Evolutionary conservation across 176 grass and related monocot species (phyloP).

Genomic region (Eremochloa ophiuroides): DNA sequence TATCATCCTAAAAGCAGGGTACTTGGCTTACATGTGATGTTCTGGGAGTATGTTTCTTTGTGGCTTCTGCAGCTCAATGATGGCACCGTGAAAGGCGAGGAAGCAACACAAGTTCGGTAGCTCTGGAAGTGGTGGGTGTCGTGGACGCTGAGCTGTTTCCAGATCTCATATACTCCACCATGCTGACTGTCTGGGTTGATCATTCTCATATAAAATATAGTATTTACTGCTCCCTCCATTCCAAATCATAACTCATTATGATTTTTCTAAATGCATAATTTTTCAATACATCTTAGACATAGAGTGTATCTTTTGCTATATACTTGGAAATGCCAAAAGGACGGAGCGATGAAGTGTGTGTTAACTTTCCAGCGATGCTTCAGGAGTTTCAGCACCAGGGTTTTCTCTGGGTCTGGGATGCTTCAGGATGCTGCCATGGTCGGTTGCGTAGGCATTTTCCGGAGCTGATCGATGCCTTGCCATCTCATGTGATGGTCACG

Average conservation of each 20-base stretch:
- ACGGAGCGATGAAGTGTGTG: background rate
- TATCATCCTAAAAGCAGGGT: conserved; percentile 6
- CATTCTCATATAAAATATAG: conserved; percentile 17
- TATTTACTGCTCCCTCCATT: background rate
- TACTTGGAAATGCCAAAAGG: background rate
- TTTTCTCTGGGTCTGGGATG: background rate
- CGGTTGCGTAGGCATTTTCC: conserved; percentile 20
- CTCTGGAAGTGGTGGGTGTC: conserved; percentile 15
- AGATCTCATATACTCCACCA: background rate
- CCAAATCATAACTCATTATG: background rate
- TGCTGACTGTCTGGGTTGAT: conserved; percentile 13
- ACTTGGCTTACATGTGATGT: conserved; percentile 37
- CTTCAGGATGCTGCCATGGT: background rate
- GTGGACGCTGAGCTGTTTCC: conserved; percentile 41
- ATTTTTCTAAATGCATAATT: background rate
- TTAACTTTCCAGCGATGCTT: background rate
- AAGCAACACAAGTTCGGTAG: conserved; percentile 28
- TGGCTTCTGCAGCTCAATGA: background rate
- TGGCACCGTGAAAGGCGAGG: conserved; percentile 16
- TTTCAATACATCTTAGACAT: background rate
- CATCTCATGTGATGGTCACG: background rate
- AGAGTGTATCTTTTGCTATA: too few species aligned
- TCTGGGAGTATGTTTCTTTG: conserved; percentile 3
- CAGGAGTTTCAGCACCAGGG: background rate
- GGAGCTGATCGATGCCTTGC: background rate